Evolutionary conservation across 2,329 filamentous ascomycete genomes (phyloP).

Genomic region (Aspergillus novoparasiticus): DNA sequence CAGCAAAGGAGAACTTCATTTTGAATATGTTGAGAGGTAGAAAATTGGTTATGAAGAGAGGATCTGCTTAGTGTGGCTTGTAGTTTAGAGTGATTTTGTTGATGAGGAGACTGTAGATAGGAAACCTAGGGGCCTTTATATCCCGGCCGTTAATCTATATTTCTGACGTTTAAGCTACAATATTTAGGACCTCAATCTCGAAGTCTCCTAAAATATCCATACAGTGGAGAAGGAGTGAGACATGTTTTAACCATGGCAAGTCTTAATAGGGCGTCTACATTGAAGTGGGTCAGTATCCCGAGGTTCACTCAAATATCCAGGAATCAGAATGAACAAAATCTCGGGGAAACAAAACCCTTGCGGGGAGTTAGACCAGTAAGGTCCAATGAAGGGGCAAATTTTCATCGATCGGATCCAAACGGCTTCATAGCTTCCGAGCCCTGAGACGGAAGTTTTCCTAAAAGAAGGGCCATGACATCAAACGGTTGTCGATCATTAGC

Average conservation of each 20-base stretch:
- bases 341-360: neutral
- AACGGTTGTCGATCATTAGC: neutral
- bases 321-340: neutral
- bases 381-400: neutral
- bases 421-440: neutral
- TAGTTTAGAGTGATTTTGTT: neutral
- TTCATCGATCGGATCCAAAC: neutral
- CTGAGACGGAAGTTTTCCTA: neutral
- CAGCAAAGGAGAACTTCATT: conserved; percentile 33
- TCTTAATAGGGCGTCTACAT: neutral
- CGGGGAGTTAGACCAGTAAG: neutral
- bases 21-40: conserved; percentile 3
- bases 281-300: neutral
- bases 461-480: neutral
- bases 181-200: neutral
- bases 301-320: neutral
- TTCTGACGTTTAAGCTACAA: neutral
- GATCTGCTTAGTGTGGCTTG: no score
- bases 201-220: neutral
- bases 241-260: neutral
- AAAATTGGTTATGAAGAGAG: neutral
- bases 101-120: neutral
- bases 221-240: neutral
- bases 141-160: neutral
- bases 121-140: neutral